Base-by-base conservation (phyloP, 1,284 basidiomycete genomes). In the Malassezia caprae region DNA sequence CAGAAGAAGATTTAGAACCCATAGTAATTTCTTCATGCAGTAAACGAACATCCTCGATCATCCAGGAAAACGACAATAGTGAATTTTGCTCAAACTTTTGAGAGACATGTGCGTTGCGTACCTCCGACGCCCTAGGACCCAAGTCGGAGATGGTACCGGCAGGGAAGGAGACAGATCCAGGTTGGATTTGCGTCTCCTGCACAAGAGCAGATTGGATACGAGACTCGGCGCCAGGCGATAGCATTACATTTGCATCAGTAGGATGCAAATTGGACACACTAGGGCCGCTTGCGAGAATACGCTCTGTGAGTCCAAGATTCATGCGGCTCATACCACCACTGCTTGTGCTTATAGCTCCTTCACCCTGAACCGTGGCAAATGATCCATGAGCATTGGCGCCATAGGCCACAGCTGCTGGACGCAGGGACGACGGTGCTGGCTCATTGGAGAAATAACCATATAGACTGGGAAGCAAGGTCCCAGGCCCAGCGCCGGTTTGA, bases 1-100 rank as follows among this genome's bases (percentile, higher is more conserved):
- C 67, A 0, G 69, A 63, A 15, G 58, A 56, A 3, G 66, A 61
- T 3, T 62, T 48, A 3, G 64, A 49, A 4, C 63, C 59, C 15
- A 47, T 43, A 40, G 65, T 62, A 8, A 72, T 63, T 40, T 73
- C 70, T 24, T 72, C 69, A 12, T 60, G 58, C 1, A 73, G 56
- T 15, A 65, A 47, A 13, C 52, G 48, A 1, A 64, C 51, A 21
- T 72, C 68, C 5, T 61, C 56, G 30, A 73, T 62, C 43, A 56
- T 52, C 69, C 69, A 72, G 2, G 60, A 63, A 45, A 73, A 68
- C 1, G 63, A 65, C 39, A 67, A 48, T 11, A 67, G 54, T 17
- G 57, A 58, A 30, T 68, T 64, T 40, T 72, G 67, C 40, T 67
- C 61, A 24, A 69, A 67, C 8, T 58, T 58, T 8, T 35, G 56